Conservation (phyloP, 1,284 basidiomycete species). For the Phlebopus sp. region DNA sequence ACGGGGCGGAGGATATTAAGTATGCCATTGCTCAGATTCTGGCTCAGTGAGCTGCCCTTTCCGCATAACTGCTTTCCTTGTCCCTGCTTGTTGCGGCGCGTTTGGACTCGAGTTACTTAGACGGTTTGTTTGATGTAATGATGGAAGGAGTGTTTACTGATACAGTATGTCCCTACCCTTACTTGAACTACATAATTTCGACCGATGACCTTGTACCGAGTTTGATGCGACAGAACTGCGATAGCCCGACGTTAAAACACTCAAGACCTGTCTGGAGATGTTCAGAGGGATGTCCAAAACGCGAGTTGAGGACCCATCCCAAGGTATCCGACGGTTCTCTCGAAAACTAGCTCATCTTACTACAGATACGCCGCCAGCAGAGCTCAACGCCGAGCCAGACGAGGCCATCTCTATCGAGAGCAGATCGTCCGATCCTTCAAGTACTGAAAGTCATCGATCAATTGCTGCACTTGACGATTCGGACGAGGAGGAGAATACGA, state of each 20-base stretch:
- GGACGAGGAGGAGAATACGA: slow-evolving; percentile 10
- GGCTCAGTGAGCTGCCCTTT: slow-evolving; percentile 1
- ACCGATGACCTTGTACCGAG: too few species aligned
- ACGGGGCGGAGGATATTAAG: slow-evolving; percentile 50
- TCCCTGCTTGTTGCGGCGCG: not conserved
- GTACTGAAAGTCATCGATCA: slow-evolving; percentile 1
- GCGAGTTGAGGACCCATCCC: not conserved
- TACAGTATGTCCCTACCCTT: too few species aligned
- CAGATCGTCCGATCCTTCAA: slow-evolving; percentile 3
- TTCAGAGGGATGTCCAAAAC: not conserved
- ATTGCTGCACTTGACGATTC: slow-evolving; percentile 12
- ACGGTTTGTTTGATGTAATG: too few species aligned
- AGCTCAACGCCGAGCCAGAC: slow-evolving; percentile 13
- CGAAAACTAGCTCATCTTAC: slow-evolving; percentile 1
- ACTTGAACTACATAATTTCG: too few species aligned
- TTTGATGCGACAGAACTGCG: not conserved
- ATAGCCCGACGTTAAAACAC: not conserved
- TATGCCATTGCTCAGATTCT: slow-evolving; percentile 46
- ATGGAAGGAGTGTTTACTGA: too few species aligned
- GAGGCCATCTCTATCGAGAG: not conserved
- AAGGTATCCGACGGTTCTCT: not conserved
- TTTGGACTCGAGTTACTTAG: too few species aligned
- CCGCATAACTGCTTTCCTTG: too few species aligned
- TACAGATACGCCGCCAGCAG: slow-evolving; percentile 1
- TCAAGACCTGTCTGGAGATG: not conserved